Evolutionary conservation across 106 monocot genomes (phyloP).

Genomic region (Dendrobium chrysotoxum): DNA sequence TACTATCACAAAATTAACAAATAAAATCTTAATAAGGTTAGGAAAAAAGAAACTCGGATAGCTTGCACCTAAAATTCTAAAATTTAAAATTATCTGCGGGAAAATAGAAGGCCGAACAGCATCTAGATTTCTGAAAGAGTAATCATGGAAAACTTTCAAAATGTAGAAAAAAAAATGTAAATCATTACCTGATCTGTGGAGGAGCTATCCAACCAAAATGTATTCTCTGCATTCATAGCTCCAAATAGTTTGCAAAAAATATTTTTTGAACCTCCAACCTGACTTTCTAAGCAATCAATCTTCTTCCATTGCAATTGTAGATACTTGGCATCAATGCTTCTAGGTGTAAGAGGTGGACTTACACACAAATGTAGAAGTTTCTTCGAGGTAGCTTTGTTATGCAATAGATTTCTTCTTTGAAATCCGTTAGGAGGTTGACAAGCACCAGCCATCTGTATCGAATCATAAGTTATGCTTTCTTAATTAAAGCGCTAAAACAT

Average conservation of each 20-base stretch:
- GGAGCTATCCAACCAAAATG: conserved; percentile 98
- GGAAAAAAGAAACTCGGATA: background rate
- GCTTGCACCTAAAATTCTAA: background rate
- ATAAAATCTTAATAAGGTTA: background rate
- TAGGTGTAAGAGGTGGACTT: background rate
- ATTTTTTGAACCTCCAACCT: conserved; percentile 56
- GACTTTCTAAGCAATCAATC: conserved; percentile 49
- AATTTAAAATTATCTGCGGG: background rate
- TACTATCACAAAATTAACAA: background rate
- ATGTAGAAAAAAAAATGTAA: background rate
- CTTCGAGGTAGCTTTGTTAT: conserved; percentile 1
- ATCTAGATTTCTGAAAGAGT: background rate
- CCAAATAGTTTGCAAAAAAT: conserved; percentile 80
- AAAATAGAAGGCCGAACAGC: background rate
- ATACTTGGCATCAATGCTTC: conserved; percentile 27
- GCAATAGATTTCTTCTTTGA: conserved; percentile 10
- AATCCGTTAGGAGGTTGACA: conserved; percentile 16
- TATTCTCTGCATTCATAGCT: conserved; percentile 50
- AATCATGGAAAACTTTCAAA: background rate
- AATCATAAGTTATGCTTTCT: background rate
- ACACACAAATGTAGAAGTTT: background rate
- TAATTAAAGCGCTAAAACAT: background rate
- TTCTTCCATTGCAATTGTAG: conserved; percentile 80
- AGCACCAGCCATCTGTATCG: conserved; percentile 35
- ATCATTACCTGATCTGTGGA: conserved; percentile 72